Conservation (phyloP, 2,329 filamentous ascomycete genomes). For the Alternaria arbusti region DNA sequence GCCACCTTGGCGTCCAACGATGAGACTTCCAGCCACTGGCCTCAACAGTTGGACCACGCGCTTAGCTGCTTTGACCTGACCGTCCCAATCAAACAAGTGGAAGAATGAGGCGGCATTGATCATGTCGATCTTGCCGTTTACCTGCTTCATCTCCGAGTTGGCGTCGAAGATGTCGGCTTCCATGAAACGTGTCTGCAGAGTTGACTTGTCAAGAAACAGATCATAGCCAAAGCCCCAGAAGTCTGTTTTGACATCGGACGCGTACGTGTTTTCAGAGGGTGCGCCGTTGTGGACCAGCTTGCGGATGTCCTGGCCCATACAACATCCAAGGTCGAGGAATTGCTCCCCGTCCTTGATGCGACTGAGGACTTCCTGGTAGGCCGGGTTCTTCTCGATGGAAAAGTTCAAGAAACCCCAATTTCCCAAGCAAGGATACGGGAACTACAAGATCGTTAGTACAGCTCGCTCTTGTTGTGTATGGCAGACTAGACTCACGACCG, state of each 20-base stretch:
- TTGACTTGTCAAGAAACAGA: slow-evolving; percentile 46
- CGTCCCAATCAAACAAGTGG: slow-evolving; percentile 52
- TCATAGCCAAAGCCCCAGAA: slow-evolving; percentile 63
- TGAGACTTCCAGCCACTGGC: slow-evolving; percentile 40
- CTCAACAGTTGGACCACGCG: slow-evolving; percentile 43
- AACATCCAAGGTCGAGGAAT: slow-evolving; percentile 53
- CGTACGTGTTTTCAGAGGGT: slow-evolving; percentile 49
- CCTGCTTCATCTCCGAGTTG: slow-evolving; percentile 37
- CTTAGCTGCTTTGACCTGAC: slow-evolving; percentile 48
- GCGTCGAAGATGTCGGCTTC: slow-evolving; percentile 56
- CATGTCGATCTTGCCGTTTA: slow-evolving; percentile 52
- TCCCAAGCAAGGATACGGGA: slow-evolving; percentile 47
- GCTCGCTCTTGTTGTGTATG: not conserved
- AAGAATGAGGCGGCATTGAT: slow-evolving; percentile 53
- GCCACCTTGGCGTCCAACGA: slow-evolving; percentile 51
- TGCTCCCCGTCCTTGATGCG: slow-evolving; percentile 45
- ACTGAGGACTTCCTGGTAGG: slow-evolving; percentile 42
- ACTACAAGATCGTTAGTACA: slow-evolving; percentile 20
- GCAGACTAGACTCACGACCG: slow-evolving; percentile 25
- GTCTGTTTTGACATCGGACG: slow-evolving; percentile 47
- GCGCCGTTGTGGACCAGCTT: slow-evolving; percentile 53
- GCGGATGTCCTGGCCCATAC: slow-evolving; percentile 56
- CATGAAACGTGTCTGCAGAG: slow-evolving; percentile 59
- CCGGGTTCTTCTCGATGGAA: slow-evolving; percentile 28
- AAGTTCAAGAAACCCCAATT: slow-evolving; percentile 47